Evolutionary conservation across 2,329 filamentous ascomycete genomes (phyloP), one percentile per base, ranked within the genome.

Genomic region (Penicillium sp.): DNA sequence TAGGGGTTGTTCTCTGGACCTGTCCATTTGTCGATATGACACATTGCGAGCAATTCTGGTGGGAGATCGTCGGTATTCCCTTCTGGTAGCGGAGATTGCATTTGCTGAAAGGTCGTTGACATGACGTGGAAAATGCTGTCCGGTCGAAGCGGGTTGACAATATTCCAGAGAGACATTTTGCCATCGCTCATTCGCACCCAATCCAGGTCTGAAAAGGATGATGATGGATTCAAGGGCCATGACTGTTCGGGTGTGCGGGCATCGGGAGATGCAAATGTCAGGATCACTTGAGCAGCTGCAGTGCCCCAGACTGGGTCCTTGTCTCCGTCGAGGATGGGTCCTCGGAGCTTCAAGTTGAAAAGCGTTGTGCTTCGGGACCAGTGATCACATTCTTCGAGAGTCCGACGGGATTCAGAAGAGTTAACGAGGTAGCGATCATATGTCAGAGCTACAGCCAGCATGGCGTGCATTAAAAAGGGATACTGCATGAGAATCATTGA

Each of bases 161-260:
- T 59, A 1, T 70, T 59, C 73, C 75, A 82, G 1, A 84, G 67
- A 4, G 72, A 70, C 45, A 69, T 73, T 62, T 84, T 84, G 0
- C 78, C 78, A 9, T 78, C 72, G 48, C 70, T 74, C 60, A 84
- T 73, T 43, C 69, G 76, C 2, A 84, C 59, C 82, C 81, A 85
- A 55, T 78, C 71, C 1, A 84, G 66, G 51, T 83, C 78, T 1
- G 65, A 57, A 0, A 66, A 50, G 0, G 66, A 66, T 0, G 68
- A 60, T 2, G 65, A 52, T 34, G 29, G 3, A 32, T 70, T 75
- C 1, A 85, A 64, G 0, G 82, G 82, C 81, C 81, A 85, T 2
- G 76, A 70, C 46, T 77, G 62, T 43, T 73, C 63, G 0, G 77
- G 66, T 0, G 66, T 61, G 40, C 43, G 44, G 2, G 67, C 66